Base-by-base conservation (phyloP, 1,139 yeast genomes). In the Taphrina betulina region DNA sequence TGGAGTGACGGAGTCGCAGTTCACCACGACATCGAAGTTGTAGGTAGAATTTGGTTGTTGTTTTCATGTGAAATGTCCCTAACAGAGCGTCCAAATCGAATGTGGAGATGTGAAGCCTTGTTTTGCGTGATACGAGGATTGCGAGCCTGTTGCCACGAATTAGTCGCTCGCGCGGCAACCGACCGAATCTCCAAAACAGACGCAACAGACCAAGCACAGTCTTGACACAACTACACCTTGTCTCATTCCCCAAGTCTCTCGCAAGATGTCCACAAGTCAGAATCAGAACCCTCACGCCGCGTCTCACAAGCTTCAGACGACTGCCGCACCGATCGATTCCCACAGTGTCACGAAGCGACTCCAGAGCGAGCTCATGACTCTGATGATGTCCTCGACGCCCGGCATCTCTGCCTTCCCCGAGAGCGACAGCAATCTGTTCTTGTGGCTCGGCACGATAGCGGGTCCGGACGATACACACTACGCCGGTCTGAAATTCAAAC, bases 1-100 rank as follows among this genome's bases (percentile, higher is more conserved):
- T 62, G 97, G 97, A 77, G 97, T 90, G 66, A 90, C 98, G 60
- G 98, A 53, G 46, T 36, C 52, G 28, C 57, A 53, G 22, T 53
- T 53, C 20, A 35, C 54, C 7, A 7, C 7, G 31, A 26, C 31
- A 7, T 7, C 31, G 10, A 26, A 26, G 31, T 7, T 26, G 10
- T 26, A 26, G 31, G n/a, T n/a, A n/a, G n/a, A n/a, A n/a, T n/a
- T n/a, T n/a, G n/a, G n/a, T n/a, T n/a, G n/a, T n/a, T n/a, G n/a
- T n/a, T n/a, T n/a, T n/a, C n/a, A n/a, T n/a, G n/a, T n/a, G n/a
- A n/a, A n/a, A n/a, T n/a, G n/a, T n/a, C n/a, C n/a, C n/a, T n/a
- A n/a, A n/a, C n/a, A n/a, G n/a, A n/a, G n/a, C n/a, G n/a, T n/a
- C n/a, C n/a, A n/a, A n/a, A n/a, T n/a, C n/a, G n/a, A n/a, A n/a